Evolutionary conservation across 768 basidiomycete species (phyloP).

Genomic region (Suillus clintonianus): DNA sequence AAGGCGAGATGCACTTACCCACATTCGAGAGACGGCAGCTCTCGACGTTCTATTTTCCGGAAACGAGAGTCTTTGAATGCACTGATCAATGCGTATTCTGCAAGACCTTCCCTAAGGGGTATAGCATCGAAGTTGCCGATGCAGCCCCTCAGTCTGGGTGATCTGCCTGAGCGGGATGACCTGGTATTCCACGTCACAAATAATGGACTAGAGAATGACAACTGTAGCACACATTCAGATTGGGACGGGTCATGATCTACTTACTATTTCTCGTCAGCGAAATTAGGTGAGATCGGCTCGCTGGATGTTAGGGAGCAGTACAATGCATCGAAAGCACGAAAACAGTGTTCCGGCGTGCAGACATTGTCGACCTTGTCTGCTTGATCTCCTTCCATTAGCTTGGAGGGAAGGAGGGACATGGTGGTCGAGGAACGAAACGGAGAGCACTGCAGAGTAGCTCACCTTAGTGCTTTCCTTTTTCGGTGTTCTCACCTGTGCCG

Average conservation of each 20-base stretch:
- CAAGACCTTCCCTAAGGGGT: constrained; percentile 71
- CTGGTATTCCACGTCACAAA: constrained; percentile 97
- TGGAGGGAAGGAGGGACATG: constrained; percentile 60
- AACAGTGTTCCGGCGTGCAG: constrained; percentile 77
- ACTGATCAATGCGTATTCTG: constrained; percentile 90
- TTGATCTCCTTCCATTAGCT: constrained; percentile 44
- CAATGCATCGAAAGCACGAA: constrained; percentile 78
- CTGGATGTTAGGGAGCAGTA: constrained; percentile 69
- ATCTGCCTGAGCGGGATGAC: constrained; percentile 57
- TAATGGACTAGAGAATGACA: constrained; percentile 51
- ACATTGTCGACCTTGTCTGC: constrained; percentile 43
- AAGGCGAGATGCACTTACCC: constrained; percentile 52
- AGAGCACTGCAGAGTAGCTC: background rate
- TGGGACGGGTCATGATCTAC: constrained; percentile 25
- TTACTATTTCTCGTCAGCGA: constrained; percentile 79
- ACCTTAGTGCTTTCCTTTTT: constrained; percentile 29
- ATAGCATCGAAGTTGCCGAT: constrained; percentile 90
- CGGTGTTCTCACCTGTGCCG: constrained; percentile 16
- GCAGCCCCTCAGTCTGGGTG: constrained; percentile 80
- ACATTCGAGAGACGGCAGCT: constrained; percentile 84
- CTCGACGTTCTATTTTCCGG: constrained; percentile 71
- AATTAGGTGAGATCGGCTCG: constrained; percentile 58
- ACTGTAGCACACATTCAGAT: background rate
- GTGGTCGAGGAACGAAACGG: constrained; percentile 25
- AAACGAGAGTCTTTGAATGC: constrained; percentile 91